Percentiles rank a stretch among this genome's conserved stretches.
These are phyloP conservation scores for Liriodendron chinense DNA, from an alignment of 164 flowering plant genomes.

Conservation along the genomic window DNA sequence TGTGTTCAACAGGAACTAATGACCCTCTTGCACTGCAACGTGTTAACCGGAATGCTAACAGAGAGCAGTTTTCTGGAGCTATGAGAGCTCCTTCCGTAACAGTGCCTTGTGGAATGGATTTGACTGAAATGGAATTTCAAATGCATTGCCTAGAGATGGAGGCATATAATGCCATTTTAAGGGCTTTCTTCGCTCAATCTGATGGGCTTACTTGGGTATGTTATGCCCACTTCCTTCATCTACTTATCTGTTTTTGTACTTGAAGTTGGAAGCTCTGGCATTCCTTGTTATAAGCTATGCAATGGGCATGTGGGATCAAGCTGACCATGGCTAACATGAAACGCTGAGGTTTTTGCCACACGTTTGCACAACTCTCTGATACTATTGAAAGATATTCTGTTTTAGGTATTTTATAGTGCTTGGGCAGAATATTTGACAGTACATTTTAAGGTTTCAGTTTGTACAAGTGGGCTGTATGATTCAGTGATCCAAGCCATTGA, in stretches of 20 bases:
- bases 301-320: not conserved
- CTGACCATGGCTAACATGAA: not conserved
- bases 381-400: not conserved
- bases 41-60: constrained; percentile 4
- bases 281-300: not conserved
- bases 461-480: too few species aligned
- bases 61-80: constrained; percentile 4
- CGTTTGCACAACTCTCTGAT: not conserved
- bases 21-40: constrained; percentile 9
- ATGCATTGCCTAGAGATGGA: constrained; percentile 31
- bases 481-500: too few species aligned
- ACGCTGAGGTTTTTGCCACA: not conserved
- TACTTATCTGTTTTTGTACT: not conserved
- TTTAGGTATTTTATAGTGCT: not conserved
- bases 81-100: constrained; percentile 1
- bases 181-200: constrained; percentile 44
- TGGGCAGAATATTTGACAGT: not conserved
- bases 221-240: not conserved
- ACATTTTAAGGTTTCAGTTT: too few species aligned
- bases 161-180: constrained; percentile 37
- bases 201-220: constrained; percentile 38
- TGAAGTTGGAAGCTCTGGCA: not conserved
- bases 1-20: constrained; percentile 18
- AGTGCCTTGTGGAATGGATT: constrained; percentile 13
- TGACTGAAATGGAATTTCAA: constrained; percentile 22